These are phyloP conservation scores for Gynochthodes officinalis DNA, from an alignment of 257 asterid genomes.

Conservation along the genomic window DNA sequence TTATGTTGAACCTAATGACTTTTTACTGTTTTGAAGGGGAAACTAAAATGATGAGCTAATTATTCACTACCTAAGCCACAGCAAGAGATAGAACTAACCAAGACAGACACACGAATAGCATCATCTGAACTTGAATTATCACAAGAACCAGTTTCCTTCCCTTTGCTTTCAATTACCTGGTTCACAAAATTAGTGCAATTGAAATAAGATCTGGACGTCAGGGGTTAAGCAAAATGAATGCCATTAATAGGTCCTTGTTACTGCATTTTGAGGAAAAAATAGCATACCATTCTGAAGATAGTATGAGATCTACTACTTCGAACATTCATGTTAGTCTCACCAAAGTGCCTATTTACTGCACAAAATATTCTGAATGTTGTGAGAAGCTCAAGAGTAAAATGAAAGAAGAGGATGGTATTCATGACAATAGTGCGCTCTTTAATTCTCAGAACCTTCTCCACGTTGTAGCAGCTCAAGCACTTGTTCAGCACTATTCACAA, in stretches of 20 bases:
- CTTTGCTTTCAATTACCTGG: conserved; percentile 95
- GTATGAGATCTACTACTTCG: conserved; percentile 98
- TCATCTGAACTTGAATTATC: conserved; percentile 57
- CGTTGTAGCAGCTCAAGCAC: conserved; percentile 77
- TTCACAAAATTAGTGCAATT: conserved; percentile 15
- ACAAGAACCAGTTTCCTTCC: conserved; percentile 41
- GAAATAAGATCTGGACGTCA: conserved; percentile 4
- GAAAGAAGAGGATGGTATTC: neutral
- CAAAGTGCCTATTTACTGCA: conserved; percentile 95
- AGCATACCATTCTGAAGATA: conserved; percentile 87
- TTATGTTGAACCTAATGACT: neutral
- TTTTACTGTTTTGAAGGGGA: neutral
- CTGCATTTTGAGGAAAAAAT: conserved; percentile 17
- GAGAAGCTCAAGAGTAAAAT: conserved; percentile 3
- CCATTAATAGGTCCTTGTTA: conserved; percentile 13
- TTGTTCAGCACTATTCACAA: conserved; percentile 79
- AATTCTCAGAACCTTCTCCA: conserved; percentile 77
- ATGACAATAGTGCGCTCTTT: conserved; percentile 4
- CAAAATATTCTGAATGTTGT: conserved; percentile 13
- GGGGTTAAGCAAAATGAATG: conserved; percentile 12
- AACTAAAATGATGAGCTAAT: neutral
- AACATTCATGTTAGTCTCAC: conserved; percentile 97
- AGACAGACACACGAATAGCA: conserved; percentile 87
- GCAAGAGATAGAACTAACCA: conserved; percentile 52
- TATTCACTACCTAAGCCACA: conserved; percentile 1